Conservation (phyloP, 345 rosid species). For the Cardamine resedifolia region DNA sequence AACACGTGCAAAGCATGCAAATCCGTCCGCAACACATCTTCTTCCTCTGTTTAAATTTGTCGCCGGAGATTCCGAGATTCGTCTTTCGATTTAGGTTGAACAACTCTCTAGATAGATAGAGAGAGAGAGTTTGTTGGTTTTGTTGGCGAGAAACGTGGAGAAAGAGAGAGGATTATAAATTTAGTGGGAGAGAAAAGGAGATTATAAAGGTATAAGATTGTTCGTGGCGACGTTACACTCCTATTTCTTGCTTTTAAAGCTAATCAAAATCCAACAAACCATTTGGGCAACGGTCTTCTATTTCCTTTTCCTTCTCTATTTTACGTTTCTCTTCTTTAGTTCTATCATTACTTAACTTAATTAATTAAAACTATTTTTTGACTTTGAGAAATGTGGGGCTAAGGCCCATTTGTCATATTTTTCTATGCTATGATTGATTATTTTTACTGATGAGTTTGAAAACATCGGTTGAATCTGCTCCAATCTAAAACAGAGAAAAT, state of each 20-base stretch:
- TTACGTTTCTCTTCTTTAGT: not conserved
- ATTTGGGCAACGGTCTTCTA: slow-evolving; percentile 18
- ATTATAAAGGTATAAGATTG: not conserved
- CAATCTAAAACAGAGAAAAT: not conserved
- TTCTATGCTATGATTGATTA: not conserved
- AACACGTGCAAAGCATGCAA: slow-evolving; percentile 75
- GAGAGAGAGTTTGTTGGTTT: slow-evolving; percentile 16
- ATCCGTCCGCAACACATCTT: slow-evolving; percentile 74
- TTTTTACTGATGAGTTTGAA: too few species aligned
- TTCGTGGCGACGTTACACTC: slow-evolving; percentile 25
- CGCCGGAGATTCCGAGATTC: slow-evolving; percentile 39
- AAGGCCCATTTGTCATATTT: not conserved
- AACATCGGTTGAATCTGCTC: not conserved
- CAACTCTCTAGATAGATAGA: not conserved
- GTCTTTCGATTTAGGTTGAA: not conserved
- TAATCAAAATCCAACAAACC: slow-evolving; percentile 17
- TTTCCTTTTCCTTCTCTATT: not conserved
- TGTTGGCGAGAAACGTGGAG: slow-evolving; percentile 34
- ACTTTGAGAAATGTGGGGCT: not conserved
- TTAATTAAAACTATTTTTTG: not conserved
- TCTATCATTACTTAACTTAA: not conserved
- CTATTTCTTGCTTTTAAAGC: slow-evolving; percentile 31
- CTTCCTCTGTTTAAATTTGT: not conserved
- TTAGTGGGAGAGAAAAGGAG: slow-evolving; percentile 22
- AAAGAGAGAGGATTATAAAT: slow-evolving; percentile 7